Evolutionary conservation across 768 basidiomycete species (phyloP), one percentile per base, ranked within the genome.

Genomic region (Agaricus sinodeliciosus): DNA sequence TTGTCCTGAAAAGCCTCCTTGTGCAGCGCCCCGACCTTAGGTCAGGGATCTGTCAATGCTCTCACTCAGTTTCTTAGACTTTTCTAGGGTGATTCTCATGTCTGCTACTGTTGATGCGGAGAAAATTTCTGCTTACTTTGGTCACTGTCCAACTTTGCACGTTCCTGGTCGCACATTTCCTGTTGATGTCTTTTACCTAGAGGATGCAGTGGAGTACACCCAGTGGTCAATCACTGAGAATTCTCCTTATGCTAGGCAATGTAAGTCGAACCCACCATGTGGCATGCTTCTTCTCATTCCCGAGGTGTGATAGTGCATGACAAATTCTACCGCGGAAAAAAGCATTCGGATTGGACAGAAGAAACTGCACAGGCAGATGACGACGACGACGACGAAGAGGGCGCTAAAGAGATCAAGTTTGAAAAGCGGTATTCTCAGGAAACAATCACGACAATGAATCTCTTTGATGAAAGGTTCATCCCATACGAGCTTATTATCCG

Each of bases 91-190:
- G 37, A 81, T 97, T 13, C 76, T 98, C 43, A 99, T 99, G 95
- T 95, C 93, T 28, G 95, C 96, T 0, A 99, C 96, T 0, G 75
- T 96, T 22, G 93, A 99, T 59, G 84, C 91, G 1, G 85, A 90
- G 51, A 94, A 94, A 71, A 82, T 98, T 37, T 89, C 94, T 9
- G 70, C 67, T 12, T 97, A 86, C 66, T 96, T 98, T 64, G 90
- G 85, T n/a, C 81, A 81, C 43, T 87, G 87, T 58, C 91, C 92
- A 0, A 80, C 84, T 15, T 73, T 98, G 11, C 82, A 85, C 55
- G 89, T 99, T 26, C 94, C 94, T 15, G 96, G 95, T 3, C 81
- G 95, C 15, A 97, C 94, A 1, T 98, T 90, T 69, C 95, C 95
- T 28, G 95, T 98, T 4, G 83, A 89, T 48, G 74, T 87, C 16